Evolutionary conservation across 768 basidiomycete genomes (phyloP).

Genomic region (Lactifluus volemus): DNA sequence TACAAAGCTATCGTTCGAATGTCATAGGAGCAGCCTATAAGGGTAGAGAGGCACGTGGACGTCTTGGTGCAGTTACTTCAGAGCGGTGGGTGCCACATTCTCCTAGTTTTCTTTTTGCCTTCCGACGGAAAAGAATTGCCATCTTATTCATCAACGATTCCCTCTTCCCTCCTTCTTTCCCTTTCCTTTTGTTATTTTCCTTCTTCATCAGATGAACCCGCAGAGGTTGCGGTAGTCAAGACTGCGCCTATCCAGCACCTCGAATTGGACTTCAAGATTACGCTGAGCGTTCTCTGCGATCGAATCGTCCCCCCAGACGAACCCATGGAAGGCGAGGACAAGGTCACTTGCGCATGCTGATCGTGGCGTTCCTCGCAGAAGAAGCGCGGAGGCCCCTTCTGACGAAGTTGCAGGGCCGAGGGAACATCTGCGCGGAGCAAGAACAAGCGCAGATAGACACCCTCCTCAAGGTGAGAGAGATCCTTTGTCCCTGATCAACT

Average conservation of each 20-base stretch:
- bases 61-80: no score
- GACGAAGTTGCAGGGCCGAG: conserved; percentile 34
- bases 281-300: conserved; percentile 51
- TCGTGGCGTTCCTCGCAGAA: conserved; percentile 38
- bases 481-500: no score
- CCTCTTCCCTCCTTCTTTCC: no score
- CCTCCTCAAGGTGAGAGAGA: conserved; percentile 37
- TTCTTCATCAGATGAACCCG: conserved; percentile 44
- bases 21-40: no score
- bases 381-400: conserved; percentile 42
- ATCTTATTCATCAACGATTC: no score
- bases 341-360: conserved; percentile 17
- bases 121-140: no score
- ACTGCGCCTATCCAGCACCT: conserved; percentile 54
- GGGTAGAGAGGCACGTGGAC: no score
- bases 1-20: no score
- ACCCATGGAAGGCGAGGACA: conserved; percentile 48
- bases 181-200: neutral
- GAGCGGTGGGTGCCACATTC: no score
- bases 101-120: no score
- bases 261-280: conserved; percentile 41
- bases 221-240: conserved; percentile 56
- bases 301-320: conserved; percentile 49
- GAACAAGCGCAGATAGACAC: conserved; percentile 42
- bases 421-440: conserved; percentile 34